Base-by-base conservation (phyloP, 2,329 filamentous ascomycete genomes). In the Piedraia hortae region DNA sequence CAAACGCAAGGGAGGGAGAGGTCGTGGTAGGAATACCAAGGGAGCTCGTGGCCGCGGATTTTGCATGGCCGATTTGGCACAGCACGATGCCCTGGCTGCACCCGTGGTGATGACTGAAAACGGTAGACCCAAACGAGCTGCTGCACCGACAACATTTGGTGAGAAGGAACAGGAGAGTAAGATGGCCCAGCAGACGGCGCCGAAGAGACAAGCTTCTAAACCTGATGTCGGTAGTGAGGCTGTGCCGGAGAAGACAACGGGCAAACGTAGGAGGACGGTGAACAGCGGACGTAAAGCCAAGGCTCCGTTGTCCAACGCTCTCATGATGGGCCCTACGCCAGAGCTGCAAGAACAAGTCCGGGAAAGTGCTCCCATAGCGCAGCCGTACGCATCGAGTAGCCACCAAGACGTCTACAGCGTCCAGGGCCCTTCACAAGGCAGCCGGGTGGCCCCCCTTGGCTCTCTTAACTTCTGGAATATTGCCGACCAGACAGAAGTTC, bases 141-240 rank as follows among this genome's bases (percentile, higher is more conserved):
- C 55, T 12, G 72, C 73, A 6, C 72, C 73, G 3, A 73, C 67
- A 0, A 73, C 65, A 0, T 80, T 68, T 50, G 62, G 61, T 26
- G 69, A 74, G 34, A 50, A 51, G 13, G 58, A 67, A 24, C 45
- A 48, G 6, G 69, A 75, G 26, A 57, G 58, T 9, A 70, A 75
- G 33, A 52, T 49, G 19, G 46, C 50, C 36, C 31, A 36, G 45
- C 32, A 30, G 50, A 31, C 43, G 50, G 35, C 33, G 31, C 19
- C 29, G 34, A 31, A 10, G 31, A n/a, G n/a, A n/a, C n/a, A 31
- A 10, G 30, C 25, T 5, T 26, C 29, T 8, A 38, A 34, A 25
- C 23, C 28, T 17, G 39, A 38, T 21, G 31, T 20, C 10, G 35
- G 29, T 17, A 37, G 33, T n/a, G 38, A 38, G 10, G 30, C 22